Base-by-base conservation (phyloP, 176 grass and related monocot species). In the Thalia dealbata region DNA sequence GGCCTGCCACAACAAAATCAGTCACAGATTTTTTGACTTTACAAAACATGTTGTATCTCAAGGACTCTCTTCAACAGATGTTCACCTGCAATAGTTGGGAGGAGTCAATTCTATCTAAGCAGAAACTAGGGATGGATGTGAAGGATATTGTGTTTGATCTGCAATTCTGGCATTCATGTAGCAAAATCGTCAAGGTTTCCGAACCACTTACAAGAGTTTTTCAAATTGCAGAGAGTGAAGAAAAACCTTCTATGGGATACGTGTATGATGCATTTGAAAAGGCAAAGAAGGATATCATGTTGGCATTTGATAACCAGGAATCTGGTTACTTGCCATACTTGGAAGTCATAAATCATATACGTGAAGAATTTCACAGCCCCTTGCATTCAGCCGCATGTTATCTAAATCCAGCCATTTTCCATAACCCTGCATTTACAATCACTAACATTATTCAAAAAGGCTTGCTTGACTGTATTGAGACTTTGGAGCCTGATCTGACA, bases 211-310 rank as follows among this genome's bases (percentile, higher is more conserved):
- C 79, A 0, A 61, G 68, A 68, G 79, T 86, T 28, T 25, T 78
- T 51, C 16, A 71, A 1, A 16, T 88, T 27, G 44, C 77, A 43
- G 75, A 88, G 21, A 71, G 65, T 3, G 79, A 77, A 73, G 75
- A 84, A 44, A 84, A 35, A 60, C 75, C 82, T 35, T 88, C 75
- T 29, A 82, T 84, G 46, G 86, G 82, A 55, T 84, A 79, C 52
- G 26, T 88, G 61, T 84, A 56, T 35, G 81, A 76, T 46, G 62
- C 82, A 32, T 81, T 84, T 58, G 64, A 88, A 50, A 81, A 70
- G 65, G 78, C 46, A 71, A 88, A 88, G 61, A 55, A 71, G 63
- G 78, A 73, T 22, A 84, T 88, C 28, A 62, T 66, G 10, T 50
- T 54, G 25, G 81, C 59, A 58, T 84, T 88, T 78, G 78, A 71